phyloP scores from a whole-genome alignment of 257 asterid genomes.

The Solanum virginianum region DNA sequence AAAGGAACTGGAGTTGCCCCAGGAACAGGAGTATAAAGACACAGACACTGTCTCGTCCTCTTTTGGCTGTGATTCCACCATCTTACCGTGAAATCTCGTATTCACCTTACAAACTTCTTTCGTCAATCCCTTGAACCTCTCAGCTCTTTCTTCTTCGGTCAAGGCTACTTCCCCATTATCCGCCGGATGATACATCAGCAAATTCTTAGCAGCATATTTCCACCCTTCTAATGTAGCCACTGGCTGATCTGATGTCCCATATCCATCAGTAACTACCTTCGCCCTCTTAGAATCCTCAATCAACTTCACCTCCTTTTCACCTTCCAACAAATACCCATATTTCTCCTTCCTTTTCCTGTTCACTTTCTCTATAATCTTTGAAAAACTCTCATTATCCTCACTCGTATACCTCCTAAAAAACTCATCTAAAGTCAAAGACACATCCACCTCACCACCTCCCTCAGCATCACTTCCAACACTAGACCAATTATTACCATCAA shows the following conservation, averaged over 20 bases:
- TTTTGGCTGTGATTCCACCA: slow-evolving; percentile 30
- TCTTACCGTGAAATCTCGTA: slow-evolving; percentile 68
- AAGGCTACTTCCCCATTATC: slow-evolving; percentile 74
- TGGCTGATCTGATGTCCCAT: slow-evolving; percentile 87
- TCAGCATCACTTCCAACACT: slow-evolving; percentile 11
- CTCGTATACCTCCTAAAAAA: slow-evolving; percentile 81
- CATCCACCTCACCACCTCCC: slow-evolving; percentile 14
- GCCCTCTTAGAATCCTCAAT: slow-evolving; percentile 56
- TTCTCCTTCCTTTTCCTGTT: slow-evolving; percentile 68
- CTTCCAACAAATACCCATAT: slow-evolving; percentile 62
- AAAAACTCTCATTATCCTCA: slow-evolving; percentile 89
- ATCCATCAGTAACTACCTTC: slow-evolving; percentile 57
- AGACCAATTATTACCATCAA: background rate
- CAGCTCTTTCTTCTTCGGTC: slow-evolving; percentile 63
- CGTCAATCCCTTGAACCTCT: slow-evolving; percentile 64
- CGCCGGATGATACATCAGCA: slow-evolving; percentile 90
- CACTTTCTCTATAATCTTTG: slow-evolving; percentile 53
- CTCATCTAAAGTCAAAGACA: slow-evolving; percentile 49
- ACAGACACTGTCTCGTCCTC: slow-evolving; percentile 52
- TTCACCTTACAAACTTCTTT: slow-evolving; percentile 63
- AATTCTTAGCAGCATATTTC: slow-evolving; percentile 73
- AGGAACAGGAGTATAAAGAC: slow-evolving; percentile 55
- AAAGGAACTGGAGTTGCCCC: slow-evolving; percentile 68
- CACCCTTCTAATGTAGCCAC: slow-evolving; percentile 68
- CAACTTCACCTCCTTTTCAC: slow-evolving; percentile 22